phyloP scores from a whole-genome alignment of 306 rosid genomes.

The Luffa aegyptiaca region DNA sequence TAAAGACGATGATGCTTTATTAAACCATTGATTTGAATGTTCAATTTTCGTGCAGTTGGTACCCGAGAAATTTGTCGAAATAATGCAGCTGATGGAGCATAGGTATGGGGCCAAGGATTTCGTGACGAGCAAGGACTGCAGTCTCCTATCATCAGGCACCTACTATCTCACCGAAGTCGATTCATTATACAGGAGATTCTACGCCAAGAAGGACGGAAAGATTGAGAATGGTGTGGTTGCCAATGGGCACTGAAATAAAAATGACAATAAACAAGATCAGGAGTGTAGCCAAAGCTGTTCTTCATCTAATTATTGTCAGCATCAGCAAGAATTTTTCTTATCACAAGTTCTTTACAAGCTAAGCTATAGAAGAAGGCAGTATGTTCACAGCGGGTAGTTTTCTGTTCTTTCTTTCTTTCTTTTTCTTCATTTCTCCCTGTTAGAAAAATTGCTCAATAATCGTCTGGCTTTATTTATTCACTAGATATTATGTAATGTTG shows the following conservation, averaged over 20 bases:
- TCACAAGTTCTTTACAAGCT: background rate
- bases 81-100: conserved; percentile 89
- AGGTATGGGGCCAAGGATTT: conserved; percentile 90
- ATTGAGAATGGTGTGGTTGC: conserved; percentile 29
- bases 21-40: conserved; percentile 14
- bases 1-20: background rate
- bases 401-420: background rate
- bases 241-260: conserved; percentile 53
- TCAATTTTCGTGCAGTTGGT: conserved; percentile 38
- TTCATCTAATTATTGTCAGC: background rate
- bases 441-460: conserved; percentile 5
- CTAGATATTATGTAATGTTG: background rate
- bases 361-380: conserved; percentile 1
- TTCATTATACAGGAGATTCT: conserved; percentile 78
- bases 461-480: background rate
- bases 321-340: background rate
- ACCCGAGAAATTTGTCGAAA: conserved; percentile 73
- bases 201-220: conserved; percentile 33
- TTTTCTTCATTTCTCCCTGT: background rate
- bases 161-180: conserved; percentile 97
- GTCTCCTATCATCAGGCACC: conserved; percentile 71
- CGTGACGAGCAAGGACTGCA: conserved; percentile 74
- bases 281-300: background rate
- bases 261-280: background rate
- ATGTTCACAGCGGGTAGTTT: background rate